phyloP scores from a whole-genome alignment of 148 eudicot genomes.

The Vaccinium corymbosum region DNA sequence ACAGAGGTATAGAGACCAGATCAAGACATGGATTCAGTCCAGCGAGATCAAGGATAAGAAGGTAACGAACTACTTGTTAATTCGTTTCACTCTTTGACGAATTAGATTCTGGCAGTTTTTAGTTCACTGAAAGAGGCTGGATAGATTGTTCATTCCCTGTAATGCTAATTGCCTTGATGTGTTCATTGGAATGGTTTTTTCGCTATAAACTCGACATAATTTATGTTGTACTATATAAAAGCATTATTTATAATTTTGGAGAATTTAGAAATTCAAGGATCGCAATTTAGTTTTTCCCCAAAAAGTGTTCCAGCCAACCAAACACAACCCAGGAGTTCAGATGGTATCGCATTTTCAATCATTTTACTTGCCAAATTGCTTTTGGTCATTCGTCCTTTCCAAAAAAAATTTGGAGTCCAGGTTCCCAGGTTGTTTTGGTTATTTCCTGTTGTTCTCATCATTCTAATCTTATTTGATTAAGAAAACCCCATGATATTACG shows the following conservation, averaged over 20 bases:
- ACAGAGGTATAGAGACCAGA: slow-evolving; percentile 96
- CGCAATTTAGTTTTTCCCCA: neutral
- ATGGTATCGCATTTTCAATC: neutral
- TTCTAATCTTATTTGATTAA: too few species aligned
- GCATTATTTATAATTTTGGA: neutral
- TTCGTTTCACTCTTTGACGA: neutral
- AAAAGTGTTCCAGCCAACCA: neutral
- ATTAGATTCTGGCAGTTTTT: neutral
- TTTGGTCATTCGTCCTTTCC: neutral
- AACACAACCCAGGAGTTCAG: neutral
- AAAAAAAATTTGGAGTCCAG: neutral
- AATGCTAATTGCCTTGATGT: neutral
- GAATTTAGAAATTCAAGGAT: neutral
- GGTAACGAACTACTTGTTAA: slow-evolving; percentile 30
- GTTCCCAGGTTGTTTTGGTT: neutral
- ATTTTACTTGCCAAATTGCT: neutral
- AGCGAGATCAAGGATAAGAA: slow-evolving; percentile 99
- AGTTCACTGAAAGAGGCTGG: neutral
- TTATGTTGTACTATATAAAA: neutral
- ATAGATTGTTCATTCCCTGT: neutral
- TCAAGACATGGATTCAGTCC: slow-evolving; percentile 98
- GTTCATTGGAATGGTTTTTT: neutral
- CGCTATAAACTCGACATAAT: neutral
- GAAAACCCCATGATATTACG: too few species aligned
- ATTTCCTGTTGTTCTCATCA: neutral